These are phyloP conservation scores for Solanum hybrid DNA, from an alignment of 305 asterid genomes.

Conservation along the genomic window DNA sequence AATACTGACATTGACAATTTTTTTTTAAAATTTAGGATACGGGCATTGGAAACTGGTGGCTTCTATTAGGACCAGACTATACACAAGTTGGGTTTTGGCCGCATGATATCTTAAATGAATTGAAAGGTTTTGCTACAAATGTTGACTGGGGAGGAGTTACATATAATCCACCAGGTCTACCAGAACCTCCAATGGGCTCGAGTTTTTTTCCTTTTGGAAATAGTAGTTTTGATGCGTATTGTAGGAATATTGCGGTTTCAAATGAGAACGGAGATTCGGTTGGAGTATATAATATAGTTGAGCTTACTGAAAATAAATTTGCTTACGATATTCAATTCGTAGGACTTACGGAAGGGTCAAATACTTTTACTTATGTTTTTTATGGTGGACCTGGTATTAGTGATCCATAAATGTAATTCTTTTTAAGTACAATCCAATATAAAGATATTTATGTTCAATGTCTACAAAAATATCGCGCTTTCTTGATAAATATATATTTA, in stretches of 20 bases:
- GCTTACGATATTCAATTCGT: neutral
- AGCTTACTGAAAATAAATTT: neutral
- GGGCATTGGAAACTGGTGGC: neutral
- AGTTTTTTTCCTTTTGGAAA: neutral
- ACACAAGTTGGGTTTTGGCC: neutral
- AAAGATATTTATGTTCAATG: neutral
- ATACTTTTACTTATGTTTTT: neutral
- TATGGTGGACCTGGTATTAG: neutral
- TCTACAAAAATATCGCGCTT: neutral
- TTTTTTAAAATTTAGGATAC: neutral
- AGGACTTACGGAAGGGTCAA: neutral
- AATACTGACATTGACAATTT: neutral
- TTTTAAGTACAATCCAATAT: neutral
- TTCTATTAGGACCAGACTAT: neutral
- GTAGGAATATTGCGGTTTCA: neutral
- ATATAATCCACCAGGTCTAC: neutral
- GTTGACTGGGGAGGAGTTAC: neutral
- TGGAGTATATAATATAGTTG: neutral
- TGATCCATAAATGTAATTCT: neutral
- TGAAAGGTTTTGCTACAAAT: neutral
- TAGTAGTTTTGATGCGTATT: neutral
- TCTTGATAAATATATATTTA: neutral
- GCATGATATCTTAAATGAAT: neutral
- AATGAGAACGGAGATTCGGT: neutral
- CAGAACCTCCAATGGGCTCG: neutral